A percentile compares a stretch with the other conserved stretches of the same genome.
Evolutionary conservation across 208 protist species (phyloP).

Genomic region (Trypanosoma theileri): DNA sequence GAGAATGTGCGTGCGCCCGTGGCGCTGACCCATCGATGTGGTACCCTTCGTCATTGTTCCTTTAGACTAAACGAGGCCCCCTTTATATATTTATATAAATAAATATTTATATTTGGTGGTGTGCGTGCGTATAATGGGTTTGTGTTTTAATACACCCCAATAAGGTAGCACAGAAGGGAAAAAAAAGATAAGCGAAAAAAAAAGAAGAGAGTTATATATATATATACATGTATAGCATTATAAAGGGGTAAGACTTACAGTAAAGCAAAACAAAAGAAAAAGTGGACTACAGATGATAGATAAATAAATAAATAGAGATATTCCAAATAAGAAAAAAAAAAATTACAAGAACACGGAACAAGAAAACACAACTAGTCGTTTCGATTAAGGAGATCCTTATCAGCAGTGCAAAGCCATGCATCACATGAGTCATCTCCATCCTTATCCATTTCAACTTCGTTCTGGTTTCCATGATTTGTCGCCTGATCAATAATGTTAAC

Average conservation of each 20-base stretch:
- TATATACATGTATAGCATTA: too few species aligned
- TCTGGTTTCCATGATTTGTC: conserved; percentile 59
- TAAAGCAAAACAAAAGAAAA: too few species aligned
- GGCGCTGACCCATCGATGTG: conserved; percentile 89
- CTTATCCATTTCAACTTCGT: conserved; percentile 63
- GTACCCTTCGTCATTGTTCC: conserved; percentile 88
- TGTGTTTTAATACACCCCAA: too few species aligned
- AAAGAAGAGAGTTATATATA: too few species aligned
- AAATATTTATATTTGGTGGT: not conserved
- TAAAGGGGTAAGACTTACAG: too few species aligned
- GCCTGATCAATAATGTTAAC: conserved; percentile 72
- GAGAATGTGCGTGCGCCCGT: conserved; percentile 95
- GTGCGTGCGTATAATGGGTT: not conserved
- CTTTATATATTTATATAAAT: conserved; percentile 13
- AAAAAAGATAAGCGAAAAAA: too few species aligned
- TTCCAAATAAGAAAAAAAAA: too few species aligned
- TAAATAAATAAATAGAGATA: too few species aligned
- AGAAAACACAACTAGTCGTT: conserved; percentile 5
- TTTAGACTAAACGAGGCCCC: conserved; percentile 27
- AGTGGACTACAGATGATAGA: too few species aligned
- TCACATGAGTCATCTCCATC: conserved; percentile 84
- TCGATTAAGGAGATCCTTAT: conserved; percentile 19
- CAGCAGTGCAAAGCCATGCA: conserved; percentile 72
- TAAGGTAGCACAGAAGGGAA: too few species aligned
- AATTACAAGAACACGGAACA: conserved; percentile 4